Evolutionary conservation across 2,329 filamentous ascomycete species (phyloP).

Genomic region (Hypoxylon sp.): DNA sequence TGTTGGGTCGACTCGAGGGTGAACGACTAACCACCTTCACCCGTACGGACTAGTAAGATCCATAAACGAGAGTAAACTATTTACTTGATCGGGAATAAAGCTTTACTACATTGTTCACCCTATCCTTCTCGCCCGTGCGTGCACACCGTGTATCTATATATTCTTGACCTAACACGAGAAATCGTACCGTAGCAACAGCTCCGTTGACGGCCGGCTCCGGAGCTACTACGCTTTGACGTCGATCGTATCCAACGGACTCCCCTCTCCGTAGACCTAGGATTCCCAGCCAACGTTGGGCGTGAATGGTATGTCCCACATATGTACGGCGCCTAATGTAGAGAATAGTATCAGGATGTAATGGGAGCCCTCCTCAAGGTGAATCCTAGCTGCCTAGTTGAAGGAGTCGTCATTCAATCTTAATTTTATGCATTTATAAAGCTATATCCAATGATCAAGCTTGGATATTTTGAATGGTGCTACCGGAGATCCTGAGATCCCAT

Average conservation of each 20-base stretch:
- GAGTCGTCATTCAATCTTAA: conserved; percentile 1
- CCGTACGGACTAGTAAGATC: conserved; percentile 10
- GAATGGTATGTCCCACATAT: conserved; percentile 26
- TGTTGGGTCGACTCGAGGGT: background rate
- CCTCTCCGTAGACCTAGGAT: conserved; percentile 26
- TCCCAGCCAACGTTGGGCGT: conserved; percentile 35
- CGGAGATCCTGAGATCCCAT: background rate
- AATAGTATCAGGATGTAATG: conserved; percentile 10
- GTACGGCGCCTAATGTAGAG: conserved; percentile 28
- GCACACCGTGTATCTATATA: conserved; percentile 2
- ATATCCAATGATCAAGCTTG: conserved; percentile 11
- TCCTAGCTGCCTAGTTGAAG: conserved; percentile 19
- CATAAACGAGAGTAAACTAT: background rate
- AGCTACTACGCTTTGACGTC: conserved; percentile 19
- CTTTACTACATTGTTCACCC: conserved; percentile 7
- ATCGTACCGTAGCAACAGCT: conserved; percentile 20
- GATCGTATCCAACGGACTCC: conserved; percentile 14
- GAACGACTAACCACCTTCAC: background rate
- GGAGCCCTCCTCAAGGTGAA: conserved; percentile 19
- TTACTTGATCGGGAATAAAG: conserved; percentile 5
- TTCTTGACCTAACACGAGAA: conserved; percentile 4
- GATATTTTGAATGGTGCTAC: background rate
- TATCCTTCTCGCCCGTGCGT: conserved; percentile 5
- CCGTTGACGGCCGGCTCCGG: conserved; percentile 25
- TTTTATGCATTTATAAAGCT: background rate